Base-by-base conservation (phyloP, 2,329 filamentous ascomycete species). In the Claviceps arundinis region DNA sequence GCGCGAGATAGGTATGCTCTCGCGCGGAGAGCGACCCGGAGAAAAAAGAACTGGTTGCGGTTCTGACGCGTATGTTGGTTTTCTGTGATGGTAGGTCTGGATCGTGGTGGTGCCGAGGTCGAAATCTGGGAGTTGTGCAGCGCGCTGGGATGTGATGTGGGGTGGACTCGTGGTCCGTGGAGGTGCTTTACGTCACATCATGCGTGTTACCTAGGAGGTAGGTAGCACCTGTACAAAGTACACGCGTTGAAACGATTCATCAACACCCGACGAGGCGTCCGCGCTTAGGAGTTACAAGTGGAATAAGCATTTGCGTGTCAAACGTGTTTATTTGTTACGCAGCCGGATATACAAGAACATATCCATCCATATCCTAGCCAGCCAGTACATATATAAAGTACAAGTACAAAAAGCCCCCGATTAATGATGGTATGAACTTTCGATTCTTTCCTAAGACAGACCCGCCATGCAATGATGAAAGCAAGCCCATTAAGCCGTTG, bases 381-480 rank as follows among this genome's bases (percentile, higher is more conserved):
- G 51, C 47, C 13, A 42, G 17, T 53, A 45, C 47, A 52, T 47
- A 45, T 50, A 52, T 47, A 50, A 30, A 5, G 14, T 40, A 22
- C 13, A 37, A 44, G 34, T 34, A 40, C 45, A 47, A 47, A 34
- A 47, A 34, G 48, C 42, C n/a, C 37, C 42, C 13, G 5, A 45
- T 38, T 26, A 2, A 49, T 42, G 34, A 37, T 43, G 22, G 30
- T 34, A n/a, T 30, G 7, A n/a, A 51, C 42, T 42, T 53, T 49
- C 53, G 53, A 51, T 54, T 52, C 50, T 55, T 40, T 41, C 34
- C 34, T 13, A 24, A 24, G 8, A 44, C 6, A 19, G 2, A 7
- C 54, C 56, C 60, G 57, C 60, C 62, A 64, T 65, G 61, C 61
- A 58, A 55, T 50, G 1, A 37, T 50, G n/a, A n/a, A 45, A 40